Evolutionary conservation across 371 early-diverging fungal species (phyloP).

Genomic region (Modicella reniformis): DNA sequence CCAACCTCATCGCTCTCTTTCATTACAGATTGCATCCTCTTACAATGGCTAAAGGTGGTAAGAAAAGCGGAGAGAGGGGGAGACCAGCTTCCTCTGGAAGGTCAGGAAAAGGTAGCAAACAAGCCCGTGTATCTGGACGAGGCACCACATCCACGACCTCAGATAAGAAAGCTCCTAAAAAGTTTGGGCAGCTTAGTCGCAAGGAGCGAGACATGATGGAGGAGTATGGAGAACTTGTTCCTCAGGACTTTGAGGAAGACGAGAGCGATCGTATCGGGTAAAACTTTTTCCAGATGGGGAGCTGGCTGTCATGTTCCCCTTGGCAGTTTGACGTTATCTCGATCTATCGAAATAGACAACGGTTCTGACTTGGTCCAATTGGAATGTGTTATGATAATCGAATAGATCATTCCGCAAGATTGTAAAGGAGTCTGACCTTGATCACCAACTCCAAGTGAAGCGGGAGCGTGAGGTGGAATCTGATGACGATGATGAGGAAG

Average conservation of each 20-base stretch:
- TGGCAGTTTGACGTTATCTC: no score
- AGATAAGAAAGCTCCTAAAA: constrained; percentile 50
- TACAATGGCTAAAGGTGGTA: constrained; percentile 27
- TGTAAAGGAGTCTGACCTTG: constrained; percentile 63
- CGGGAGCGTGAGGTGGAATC: constrained; percentile 53
- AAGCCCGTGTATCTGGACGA: constrained; percentile 35
- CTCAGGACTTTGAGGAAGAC: constrained; percentile 66
- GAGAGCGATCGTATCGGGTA: constrained; percentile 54
- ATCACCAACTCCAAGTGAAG: constrained; percentile 60
- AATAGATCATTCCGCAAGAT: constrained; percentile 57
- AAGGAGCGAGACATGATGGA: constrained; percentile 68
- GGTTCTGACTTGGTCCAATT: no score
- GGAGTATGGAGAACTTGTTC: constrained; percentile 78
- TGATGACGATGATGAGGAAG: constrained; percentile 54
- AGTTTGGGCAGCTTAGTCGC: constrained; percentile 62
- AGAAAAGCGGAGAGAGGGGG: constrained; percentile 10
- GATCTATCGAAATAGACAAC: neutral
- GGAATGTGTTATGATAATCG: neutral
- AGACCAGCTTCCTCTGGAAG: constrained; percentile 3
- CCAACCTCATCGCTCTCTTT: neutral
- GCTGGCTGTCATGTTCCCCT: no score
- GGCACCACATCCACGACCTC: constrained; percentile 25
- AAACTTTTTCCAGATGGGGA: no score
- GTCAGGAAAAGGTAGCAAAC: neutral
- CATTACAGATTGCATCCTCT: constrained; percentile 1